phyloP scores from a whole-genome alignment of 208 protist species.

The Crithidia fasciculata region DNA sequence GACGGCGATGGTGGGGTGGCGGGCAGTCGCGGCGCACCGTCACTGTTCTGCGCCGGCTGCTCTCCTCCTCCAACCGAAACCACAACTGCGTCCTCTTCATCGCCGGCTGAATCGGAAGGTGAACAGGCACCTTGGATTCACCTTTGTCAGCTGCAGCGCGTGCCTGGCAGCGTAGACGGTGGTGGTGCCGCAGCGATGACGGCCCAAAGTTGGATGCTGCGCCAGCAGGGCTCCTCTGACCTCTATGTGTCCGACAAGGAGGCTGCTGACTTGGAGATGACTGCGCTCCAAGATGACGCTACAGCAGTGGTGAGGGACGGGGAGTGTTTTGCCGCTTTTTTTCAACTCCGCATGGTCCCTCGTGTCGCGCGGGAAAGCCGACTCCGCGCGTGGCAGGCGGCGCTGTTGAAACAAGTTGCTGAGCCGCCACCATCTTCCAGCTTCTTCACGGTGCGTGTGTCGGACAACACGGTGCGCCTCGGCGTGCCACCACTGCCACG shows the following conservation, averaged over 20 bases:
- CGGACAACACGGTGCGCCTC: slow-evolving; percentile 21
- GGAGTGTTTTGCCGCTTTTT: slow-evolving; percentile 30
- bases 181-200: background rate
- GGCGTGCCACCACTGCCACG: slow-evolving; percentile 3
- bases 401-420: background rate
- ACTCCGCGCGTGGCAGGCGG: background rate
- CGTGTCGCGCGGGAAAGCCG: background rate
- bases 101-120: background rate
- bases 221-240: slow-evolving; percentile 6
- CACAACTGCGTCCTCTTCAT: background rate
- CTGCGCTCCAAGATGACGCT: background rate
- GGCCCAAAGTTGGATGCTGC: slow-evolving; percentile 30
- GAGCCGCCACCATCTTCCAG: background rate
- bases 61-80: slow-evolving; percentile 2
- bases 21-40: background rate
- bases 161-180: background rate
- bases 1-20: background rate
- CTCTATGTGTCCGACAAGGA: slow-evolving; percentile 13
- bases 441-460: slow-evolving; percentile 23
- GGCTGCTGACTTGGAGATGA: background rate
- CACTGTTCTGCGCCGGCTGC: slow-evolving; percentile 12
- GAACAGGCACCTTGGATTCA: slow-evolving; percentile 27
- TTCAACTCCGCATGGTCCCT: slow-evolving; percentile 26
- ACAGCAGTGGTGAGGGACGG: slow-evolving; percentile 3
- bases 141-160: slow-evolving; percentile 29